A percentile compares a stretch with the other conserved stretches of the same genome.
Evolutionary conservation across 2,329 filamentous ascomycete species (phyloP).

Genomic region (Beauveria bassiana): DNA sequence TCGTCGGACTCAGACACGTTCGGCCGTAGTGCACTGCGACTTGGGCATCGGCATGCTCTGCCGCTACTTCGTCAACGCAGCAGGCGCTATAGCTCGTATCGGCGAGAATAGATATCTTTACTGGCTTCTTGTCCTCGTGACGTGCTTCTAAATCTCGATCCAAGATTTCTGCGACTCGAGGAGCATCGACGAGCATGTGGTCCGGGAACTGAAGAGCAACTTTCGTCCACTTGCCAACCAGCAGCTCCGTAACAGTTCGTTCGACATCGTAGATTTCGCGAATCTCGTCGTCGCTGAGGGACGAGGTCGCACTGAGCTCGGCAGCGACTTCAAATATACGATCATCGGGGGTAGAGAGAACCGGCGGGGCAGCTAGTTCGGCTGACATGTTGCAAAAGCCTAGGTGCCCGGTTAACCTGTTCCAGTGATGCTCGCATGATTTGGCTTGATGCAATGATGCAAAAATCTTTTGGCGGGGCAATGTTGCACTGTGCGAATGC

Average conservation of each 20-base stretch:
- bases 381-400: conserved; percentile 32
- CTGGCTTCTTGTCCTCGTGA: conserved; percentile 14
- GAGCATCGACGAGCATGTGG: conserved; percentile 79
- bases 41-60: conserved; percentile 85
- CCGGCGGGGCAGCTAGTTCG: conserved; percentile 45
- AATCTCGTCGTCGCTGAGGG: conserved; percentile 58
- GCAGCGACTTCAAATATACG: conserved; percentile 46
- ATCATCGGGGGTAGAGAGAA: conserved; percentile 57
- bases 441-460: not conserved
- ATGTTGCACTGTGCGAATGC: conserved; percentile 5
- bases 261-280: conserved; percentile 74
- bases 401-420: not conserved
- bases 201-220: conserved; percentile 96
- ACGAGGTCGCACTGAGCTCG: conserved; percentile 24
- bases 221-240: conserved; percentile 60
- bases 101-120: conserved; percentile 70
- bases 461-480: conserved; percentile 13
- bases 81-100: conserved; percentile 97
- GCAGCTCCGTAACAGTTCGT: conserved; percentile 70
- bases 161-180: conserved; percentile 62
- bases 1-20: conserved; percentile 84
- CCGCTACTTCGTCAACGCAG: conserved; percentile 94
- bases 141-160: conserved; percentile 18
- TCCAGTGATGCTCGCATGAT: not conserved
- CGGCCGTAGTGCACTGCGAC: conserved; percentile 92